phyloP scores from a whole-genome alignment of 352 stramenopile species.

The Globisporangium irregulare region DNA sequence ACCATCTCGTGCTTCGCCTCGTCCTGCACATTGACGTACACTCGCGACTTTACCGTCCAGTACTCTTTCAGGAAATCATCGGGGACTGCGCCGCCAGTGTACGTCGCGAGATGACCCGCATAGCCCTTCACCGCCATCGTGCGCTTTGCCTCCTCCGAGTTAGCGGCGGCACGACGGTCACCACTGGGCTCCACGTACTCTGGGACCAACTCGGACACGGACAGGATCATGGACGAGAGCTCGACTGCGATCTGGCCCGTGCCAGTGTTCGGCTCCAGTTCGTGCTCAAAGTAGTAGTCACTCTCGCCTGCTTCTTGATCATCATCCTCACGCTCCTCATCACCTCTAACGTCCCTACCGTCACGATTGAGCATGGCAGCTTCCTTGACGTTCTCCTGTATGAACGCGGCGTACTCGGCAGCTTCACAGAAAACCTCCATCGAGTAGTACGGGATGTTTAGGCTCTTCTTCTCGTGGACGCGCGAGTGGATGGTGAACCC shows the following conservation, averaged over 20 bases:
- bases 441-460: conserved; percentile 61
- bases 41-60: conserved; percentile 60
- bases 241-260: conserved; percentile 46
- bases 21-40: conserved; percentile 23
- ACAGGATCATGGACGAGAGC: conserved; percentile 53
- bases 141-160: conserved; percentile 27
- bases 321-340: conserved; percentile 22
- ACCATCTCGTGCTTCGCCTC: conserved; percentile 21
- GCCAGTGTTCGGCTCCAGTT: conserved; percentile 52
- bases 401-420: conserved; percentile 67
- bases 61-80: conserved; percentile 77
- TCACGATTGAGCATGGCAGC: conserved; percentile 25
- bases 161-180: conserved; percentile 11
- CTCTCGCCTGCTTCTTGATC: conserved; percentile 22
- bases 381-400: conserved; percentile 72
- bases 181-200: conserved; percentile 29
- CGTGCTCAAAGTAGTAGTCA: conserved; percentile 53
- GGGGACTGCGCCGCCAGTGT: conserved; percentile 39
- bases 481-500: conserved; percentile 71
- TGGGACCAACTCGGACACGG: conserved; percentile 36
- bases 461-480: conserved; percentile 67
- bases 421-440: conserved; percentile 70
- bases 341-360: conserved; percentile 9
- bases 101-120: conserved; percentile 52
- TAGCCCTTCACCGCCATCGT: conserved; percentile 63